Evolutionary conservation across 1,284 basidiomycete species (phyloP), one percentile per base, ranked within the genome.

Genomic region (Trichosporon sp.): DNA sequence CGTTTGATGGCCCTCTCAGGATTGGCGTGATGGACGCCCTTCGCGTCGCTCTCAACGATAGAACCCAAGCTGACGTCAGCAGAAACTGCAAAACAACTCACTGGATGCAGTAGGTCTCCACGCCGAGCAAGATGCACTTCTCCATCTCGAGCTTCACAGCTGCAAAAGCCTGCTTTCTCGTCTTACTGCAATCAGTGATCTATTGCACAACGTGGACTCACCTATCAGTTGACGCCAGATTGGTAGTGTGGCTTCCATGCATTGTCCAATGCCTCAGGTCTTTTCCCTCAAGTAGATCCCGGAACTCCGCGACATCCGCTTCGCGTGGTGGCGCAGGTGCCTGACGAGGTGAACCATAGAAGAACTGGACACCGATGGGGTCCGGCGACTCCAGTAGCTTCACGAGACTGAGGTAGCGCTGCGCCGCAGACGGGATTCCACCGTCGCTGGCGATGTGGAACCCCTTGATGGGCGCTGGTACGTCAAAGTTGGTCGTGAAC

Each of bases 201-300:
- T 12, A 13, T 7, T 4, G 2, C 0, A 2, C 3, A 12, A 11
- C 13, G n/a, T 2, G 15, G 5, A 62, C 65, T 51, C 34, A 72
- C 70, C 9, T 11, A 23, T 65, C 18, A 1, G 31, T 6, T 0
- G 64, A 68, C 0, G 60, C 66, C 15, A 72, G 42, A 62, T 72
- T 72, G 1, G 71, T 69, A 35, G 66, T 44, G n/a, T 72, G 71
- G 18, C 35, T 67, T 3, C 65, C 68, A 23, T 72, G 71, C 47
- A 72, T 18, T n/a, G 60, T 51, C 71, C 71, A 72, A 13, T 44
- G 21, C 12, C n/a, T 38, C 15, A 25, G 6, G 18, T 7, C 29
- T 15, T 7, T 32, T 2, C 25, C 38, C 2, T 18, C 31, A 3
- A 51, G 4, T 18, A 12, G 13, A 3, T 18, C 51, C 27, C 25